Percentiles rank a stretch among this genome's conserved stretches.
phyloP scores from a whole-genome alignment of 345 rosid species.

The Erysimum cheiranthoides region DNA sequence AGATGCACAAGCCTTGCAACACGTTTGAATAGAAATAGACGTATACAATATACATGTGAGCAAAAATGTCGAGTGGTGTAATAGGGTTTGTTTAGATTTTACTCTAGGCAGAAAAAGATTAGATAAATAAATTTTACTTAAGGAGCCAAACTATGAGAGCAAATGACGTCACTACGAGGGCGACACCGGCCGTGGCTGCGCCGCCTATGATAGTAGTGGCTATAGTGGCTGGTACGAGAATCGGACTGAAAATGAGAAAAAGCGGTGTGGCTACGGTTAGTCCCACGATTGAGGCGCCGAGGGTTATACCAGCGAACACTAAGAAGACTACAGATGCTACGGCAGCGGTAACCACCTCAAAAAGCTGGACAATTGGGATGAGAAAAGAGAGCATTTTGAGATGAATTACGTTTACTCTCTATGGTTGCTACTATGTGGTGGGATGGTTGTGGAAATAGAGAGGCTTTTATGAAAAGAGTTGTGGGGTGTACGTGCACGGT shows the following conservation, averaged over 20 bases:
- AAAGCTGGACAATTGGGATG: conserved; percentile 9
- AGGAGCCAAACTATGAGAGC: conserved; percentile 71
- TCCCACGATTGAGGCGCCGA: conserved; percentile 63
- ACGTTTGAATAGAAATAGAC: not conserved
- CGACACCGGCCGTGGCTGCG: conserved; percentile 59
- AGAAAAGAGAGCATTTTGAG: conserved; percentile 34
- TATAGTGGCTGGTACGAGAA: conserved; percentile 76
- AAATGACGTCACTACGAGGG: conserved; percentile 60
- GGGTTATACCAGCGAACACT: conserved; percentile 61
- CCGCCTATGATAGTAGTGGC: conserved; percentile 47
- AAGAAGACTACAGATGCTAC: conserved; percentile 68
- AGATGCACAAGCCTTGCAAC: not conserved
- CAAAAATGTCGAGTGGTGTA: not conserved
- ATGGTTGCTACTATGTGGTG: conserved; percentile 9
- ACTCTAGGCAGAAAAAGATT: not conserved
- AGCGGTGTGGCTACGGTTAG: conserved; percentile 72
- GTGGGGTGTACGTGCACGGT: conserved; percentile 29
- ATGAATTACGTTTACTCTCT: not conserved
- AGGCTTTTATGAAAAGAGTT: conserved; percentile 11
- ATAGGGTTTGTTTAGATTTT: not conserved
- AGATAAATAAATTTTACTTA: conserved; percentile 40
- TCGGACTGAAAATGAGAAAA: conserved; percentile 78
- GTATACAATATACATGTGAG: not conserved
- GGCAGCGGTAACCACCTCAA: conserved; percentile 46
- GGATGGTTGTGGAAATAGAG: conserved; percentile 3